Conservation (phyloP, 768 basidiomycete genomes). For the Kwoniella dendrophila region DNA sequence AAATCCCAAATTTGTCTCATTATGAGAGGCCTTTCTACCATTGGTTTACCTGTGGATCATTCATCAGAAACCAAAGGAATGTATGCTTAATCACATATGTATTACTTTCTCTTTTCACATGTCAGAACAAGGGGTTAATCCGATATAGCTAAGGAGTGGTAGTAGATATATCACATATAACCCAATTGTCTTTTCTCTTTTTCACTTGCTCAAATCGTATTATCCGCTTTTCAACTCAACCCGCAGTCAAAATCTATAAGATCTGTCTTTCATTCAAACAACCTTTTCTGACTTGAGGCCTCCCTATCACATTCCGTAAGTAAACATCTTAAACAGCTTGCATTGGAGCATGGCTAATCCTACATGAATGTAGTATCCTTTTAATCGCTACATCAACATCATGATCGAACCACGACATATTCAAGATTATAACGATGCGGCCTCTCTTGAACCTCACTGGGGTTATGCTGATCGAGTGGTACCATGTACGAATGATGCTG, state of each 20-base stretch:
- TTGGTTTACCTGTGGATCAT: constrained; percentile 12
- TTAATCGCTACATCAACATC: background rate
- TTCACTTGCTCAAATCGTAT: background rate
- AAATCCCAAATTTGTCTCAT: constrained; percentile 8
- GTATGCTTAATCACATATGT: background rate
- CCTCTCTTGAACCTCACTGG: constrained; percentile 33
- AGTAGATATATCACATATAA: background rate
- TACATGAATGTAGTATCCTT: background rate
- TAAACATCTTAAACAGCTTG: too few relatives aligned
- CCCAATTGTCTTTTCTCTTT: background rate
- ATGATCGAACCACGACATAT: constrained; percentile 30
- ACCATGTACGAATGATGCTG: constrained; percentile 40
- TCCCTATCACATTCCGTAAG: background rate
- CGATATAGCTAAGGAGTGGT: background rate
- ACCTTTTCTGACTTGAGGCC: constrained; percentile 3
- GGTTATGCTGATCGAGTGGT: constrained; percentile 34
- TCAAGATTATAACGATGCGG: constrained; percentile 24
- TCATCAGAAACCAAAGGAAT: background rate
- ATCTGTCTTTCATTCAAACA: too few relatives aligned
- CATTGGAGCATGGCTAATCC: background rate
- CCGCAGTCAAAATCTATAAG: too few relatives aligned
- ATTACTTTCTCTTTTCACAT: background rate
- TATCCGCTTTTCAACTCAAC: too few relatives aligned
- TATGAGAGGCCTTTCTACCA: constrained; percentile 14
- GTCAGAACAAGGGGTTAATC: background rate